phyloP scores from a whole-genome alignment of 163 green algal genomes.

The Volvox carteri region DNA sequence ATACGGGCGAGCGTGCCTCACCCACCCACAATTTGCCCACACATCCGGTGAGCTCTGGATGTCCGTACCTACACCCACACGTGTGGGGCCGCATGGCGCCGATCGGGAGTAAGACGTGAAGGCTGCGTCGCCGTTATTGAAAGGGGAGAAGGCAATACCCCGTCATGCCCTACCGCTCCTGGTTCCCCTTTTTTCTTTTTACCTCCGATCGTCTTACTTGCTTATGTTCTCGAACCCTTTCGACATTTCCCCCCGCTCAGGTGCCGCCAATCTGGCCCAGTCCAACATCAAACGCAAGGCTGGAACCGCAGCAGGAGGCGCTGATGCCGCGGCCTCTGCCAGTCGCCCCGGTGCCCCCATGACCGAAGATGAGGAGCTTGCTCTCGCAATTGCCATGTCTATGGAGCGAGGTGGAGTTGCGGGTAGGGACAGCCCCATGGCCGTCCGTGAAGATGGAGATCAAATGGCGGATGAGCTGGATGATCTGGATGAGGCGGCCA shows the following conservation, averaged over 20 bases:
- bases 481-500: conserved; percentile 68
- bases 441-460: background rate
- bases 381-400: conserved; percentile 64
- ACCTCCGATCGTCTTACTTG: no score
- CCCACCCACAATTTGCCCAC: no score
- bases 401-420: conserved; percentile 47
- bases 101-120: no score
- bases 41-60: no score
- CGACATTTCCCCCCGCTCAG: conserved; percentile 1
- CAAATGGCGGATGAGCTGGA: conserved; percentile 1
- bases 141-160: no score
- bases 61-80: no score
- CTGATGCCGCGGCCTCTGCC: background rate
- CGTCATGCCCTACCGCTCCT: no score
- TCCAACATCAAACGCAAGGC: conserved; percentile 56
- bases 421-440: background rate
- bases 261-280: conserved; percentile 34
- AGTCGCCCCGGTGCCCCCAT: background rate
- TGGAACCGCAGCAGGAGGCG: background rate
- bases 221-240: no score
- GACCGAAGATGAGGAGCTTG: conserved; percentile 72
- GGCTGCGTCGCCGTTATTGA: no score
- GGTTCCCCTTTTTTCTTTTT: no score
- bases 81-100: no score
- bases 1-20: no score